Base-by-base conservation (phyloP, 768 basidiomycete species). In the Termitomyces sp. region DNA sequence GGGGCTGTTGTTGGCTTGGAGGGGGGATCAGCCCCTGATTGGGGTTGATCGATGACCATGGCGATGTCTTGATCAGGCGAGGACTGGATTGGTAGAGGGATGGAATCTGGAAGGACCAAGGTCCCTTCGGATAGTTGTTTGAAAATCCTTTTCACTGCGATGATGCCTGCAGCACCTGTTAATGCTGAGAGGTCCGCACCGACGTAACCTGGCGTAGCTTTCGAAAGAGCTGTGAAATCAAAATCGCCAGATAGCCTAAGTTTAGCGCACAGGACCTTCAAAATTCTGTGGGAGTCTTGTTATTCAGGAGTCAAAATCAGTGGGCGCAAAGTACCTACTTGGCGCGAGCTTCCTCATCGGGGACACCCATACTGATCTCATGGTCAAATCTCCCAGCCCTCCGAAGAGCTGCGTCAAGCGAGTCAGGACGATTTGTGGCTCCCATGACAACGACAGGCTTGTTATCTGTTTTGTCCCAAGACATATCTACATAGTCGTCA, bases 321-420 rank as follows among this genome's bases (percentile, higher is more conserved):
- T 29, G 29, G 22, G 36, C 46, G 43, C 54, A 44, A 0, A 46
- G 20, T 34, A 75, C 87, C 63, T 56, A 98, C 96, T 94, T 89
- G 60, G 89, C 88, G 56, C 97, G 79, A 0, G 88, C 94, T 55
- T 86, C 86, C 59, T 97, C 90, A 64, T 95, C 93, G 2, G 97
- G 97, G 4, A 99, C 96, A 13, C 91, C 91, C 91, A 98, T 94
- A 51, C 91, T 89, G 50, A 99, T 98, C 72, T 99, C 97, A 63
- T 95, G 92, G 67, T 98, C 97, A 59, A 99, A 99, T 34, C 97
- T 76, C 5, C 97, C 97, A 5, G 95, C 96, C 55, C 95, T 80
- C 32, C 96, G 84, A 18, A 99, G 77, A 0, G 97, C 97, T 0
- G 94, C 85, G 69, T 99, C 97, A 7, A 98, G 79, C 5, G 95